Evolutionary conservation across 306 rosid species (phyloP).

Genomic region (Cicer yamashitae): DNA sequence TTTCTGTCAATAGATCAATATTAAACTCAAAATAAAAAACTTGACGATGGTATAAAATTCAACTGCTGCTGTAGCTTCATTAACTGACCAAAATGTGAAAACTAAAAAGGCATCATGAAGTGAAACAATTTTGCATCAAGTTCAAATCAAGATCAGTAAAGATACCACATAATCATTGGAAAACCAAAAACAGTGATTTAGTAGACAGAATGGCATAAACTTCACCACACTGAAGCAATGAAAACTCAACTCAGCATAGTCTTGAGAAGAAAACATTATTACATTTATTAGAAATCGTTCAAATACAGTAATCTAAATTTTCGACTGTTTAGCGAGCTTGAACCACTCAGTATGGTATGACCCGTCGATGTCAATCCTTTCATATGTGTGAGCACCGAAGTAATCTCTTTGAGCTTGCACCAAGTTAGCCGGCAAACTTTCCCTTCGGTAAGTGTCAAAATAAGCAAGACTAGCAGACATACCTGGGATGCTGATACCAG

Average conservation of each 20-base stretch:
- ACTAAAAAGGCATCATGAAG: conserved; percentile 33
- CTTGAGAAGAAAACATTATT: conserved; percentile 67
- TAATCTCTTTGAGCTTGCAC: conserved; percentile 97
- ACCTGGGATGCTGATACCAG: conserved; percentile 89
- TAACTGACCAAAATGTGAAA: conserved; percentile 34
- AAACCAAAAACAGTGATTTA: conserved; percentile 32
- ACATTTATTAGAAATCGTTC: conserved; percentile 47
- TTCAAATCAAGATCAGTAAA: conserved; percentile 39
- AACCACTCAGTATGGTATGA: conserved; percentile 95
- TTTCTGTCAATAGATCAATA: not conserved
- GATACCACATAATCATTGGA: conserved; percentile 41
- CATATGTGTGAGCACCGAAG: conserved; percentile 93
- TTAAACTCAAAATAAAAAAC: conserved; percentile 5
- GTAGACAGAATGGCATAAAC: conserved; percentile 43
- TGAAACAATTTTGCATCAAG: conserved; percentile 26
- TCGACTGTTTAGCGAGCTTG: conserved; percentile 78
- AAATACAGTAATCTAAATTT: conserved; percentile 49
- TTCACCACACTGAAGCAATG: conserved; percentile 47
- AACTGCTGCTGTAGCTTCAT: conserved; percentile 10
- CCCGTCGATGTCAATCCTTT: conserved; percentile 76
- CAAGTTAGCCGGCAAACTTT: conserved; percentile 81
- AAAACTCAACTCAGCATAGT: conserved; percentile 57
- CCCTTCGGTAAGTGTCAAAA: conserved; percentile 82
- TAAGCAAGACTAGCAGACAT: conserved; percentile 96
- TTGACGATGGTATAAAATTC: conserved; percentile 26